These are phyloP conservation scores for Brassica balearica DNA, from an alignment of 441 rosid genomes.

Conservation along the genomic window DNA sequence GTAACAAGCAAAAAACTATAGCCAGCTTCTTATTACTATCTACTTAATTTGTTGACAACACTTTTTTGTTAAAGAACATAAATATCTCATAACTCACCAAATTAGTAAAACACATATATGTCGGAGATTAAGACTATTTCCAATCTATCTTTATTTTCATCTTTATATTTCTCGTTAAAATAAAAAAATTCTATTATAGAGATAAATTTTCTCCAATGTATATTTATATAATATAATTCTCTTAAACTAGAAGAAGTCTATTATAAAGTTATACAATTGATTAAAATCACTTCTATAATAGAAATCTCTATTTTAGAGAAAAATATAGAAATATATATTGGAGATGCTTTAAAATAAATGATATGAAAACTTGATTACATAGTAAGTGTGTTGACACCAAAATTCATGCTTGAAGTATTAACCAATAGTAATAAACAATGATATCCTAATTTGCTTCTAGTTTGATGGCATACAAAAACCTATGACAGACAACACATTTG, in stretches of 20 bases:
- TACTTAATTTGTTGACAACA: slow-evolving; percentile 22
- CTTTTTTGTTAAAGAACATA: slow-evolving; percentile 15
- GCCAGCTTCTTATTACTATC: background rate
- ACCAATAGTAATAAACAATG: background rate
- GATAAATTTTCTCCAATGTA: no score
- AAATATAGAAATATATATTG: background rate
- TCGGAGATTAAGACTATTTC: no score
- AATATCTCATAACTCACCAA: slow-evolving; percentile 11
- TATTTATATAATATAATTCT: no score
- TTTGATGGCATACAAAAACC: background rate
- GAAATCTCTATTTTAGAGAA: no score
- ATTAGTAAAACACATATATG: background rate
- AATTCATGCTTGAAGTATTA: background rate
- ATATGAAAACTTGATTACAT: slow-evolving; percentile 2
- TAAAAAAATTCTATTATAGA: no score
- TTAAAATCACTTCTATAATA: no score
- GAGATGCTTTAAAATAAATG: background rate
- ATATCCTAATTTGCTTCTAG: background rate
- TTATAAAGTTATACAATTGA: no score
- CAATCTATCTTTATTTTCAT: no score
- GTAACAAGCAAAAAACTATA: slow-evolving; percentile 22
- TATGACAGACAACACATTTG: background rate
- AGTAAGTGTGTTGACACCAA: slow-evolving; percentile 11
- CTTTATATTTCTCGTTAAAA: no score
- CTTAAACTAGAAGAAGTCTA: no score